These are phyloP conservation scores for Nigrograna mackinnonii DNA, from an alignment of 2,329 filamentous ascomycete genomes.

Conservation along the genomic window DNA sequence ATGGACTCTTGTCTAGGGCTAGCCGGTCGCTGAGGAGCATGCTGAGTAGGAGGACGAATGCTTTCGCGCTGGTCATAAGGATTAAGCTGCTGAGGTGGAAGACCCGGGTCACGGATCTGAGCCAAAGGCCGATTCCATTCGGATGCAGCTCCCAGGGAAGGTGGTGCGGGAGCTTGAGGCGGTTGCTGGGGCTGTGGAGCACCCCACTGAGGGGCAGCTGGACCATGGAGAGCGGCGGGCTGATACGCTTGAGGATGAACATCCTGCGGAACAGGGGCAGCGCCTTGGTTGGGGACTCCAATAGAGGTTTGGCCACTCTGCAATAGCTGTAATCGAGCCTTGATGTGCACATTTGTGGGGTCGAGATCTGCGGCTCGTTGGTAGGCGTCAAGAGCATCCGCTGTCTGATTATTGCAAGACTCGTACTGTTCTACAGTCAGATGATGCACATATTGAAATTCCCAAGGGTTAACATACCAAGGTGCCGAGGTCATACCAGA, in stretches of 20 bases:
- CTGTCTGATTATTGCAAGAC: constrained; percentile 98
- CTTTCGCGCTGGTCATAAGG: constrained; percentile 80
- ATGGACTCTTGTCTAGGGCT: constrained; percentile 77
- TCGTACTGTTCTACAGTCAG: constrained; percentile 70
- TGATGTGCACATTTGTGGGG: constrained; percentile 92
- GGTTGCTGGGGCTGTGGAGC: constrained; percentile 69
- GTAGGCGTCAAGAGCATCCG: constrained; percentile 93
- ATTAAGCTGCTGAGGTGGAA: constrained; percentile 73
- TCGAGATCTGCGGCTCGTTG: constrained; percentile 93
- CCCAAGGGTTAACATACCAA: constrained; percentile 67
- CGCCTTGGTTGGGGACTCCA: constrained; percentile 71
- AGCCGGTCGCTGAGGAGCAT: constrained; percentile 67
- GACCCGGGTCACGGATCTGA: constrained; percentile 69
- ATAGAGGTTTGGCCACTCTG: constrained; percentile 75
- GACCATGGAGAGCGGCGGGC: constrained; percentile 77
- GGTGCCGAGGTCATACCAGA: constrained; percentile 98
- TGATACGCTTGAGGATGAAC: constrained; percentile 96
- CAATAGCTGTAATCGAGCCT: constrained; percentile 86
- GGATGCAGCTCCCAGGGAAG: constrained; percentile 51
- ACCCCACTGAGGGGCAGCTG: constrained; percentile 88
- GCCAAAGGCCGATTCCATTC: constrained; percentile 69
- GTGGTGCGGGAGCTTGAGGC: constrained; percentile 67
- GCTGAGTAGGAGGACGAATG: constrained; percentile 68
- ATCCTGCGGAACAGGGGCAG: constrained; percentile 88
- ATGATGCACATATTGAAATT: background rate